These are phyloP conservation scores for Sporothrix globosa DNA, from an alignment of 2,329 filamentous ascomycete species.

Conservation along the genomic window DNA sequence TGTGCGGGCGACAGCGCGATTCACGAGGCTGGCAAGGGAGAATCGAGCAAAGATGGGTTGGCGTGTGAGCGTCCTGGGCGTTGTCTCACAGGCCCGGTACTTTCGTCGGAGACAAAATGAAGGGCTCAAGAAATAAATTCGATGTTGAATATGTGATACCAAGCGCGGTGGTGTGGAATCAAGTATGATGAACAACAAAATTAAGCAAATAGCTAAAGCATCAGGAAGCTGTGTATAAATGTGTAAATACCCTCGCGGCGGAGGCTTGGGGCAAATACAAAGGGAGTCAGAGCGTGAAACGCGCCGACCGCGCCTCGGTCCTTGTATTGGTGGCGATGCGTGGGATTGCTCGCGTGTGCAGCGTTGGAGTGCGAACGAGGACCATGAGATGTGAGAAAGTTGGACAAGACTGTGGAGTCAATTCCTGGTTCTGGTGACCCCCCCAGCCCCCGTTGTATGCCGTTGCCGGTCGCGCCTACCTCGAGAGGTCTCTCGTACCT, in stretches of 20 bases:
- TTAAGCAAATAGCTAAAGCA: not conserved
- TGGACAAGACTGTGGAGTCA: not conserved
- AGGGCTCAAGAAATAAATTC: no score
- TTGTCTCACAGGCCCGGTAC: no score
- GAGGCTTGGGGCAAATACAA: conserved; percentile 14
- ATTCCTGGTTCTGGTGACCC: not conserved
- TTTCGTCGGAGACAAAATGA: not conserved
- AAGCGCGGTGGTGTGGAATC: not conserved
- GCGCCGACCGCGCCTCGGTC: not conserved
- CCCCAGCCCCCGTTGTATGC: not conserved
- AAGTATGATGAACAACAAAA: not conserved
- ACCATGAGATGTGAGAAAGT: not conserved
- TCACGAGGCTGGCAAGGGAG: conserved; percentile 1
- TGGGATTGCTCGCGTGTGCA: not conserved
- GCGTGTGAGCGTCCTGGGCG: not conserved
- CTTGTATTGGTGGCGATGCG: not conserved
- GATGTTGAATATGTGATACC: no score
- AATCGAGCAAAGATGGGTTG: not conserved
- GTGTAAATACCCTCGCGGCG: not conserved
- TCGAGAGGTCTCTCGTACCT: conserved; percentile 2
- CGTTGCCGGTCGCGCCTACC: conserved; percentile 7
- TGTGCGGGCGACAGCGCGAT: not conserved
- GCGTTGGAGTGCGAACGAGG: not conserved
- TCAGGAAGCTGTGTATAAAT: not conserved
- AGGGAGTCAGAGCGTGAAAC: not conserved